phyloP scores from a whole-genome alignment of 345 rosid species.

The Hypericum perforatum region DNA sequence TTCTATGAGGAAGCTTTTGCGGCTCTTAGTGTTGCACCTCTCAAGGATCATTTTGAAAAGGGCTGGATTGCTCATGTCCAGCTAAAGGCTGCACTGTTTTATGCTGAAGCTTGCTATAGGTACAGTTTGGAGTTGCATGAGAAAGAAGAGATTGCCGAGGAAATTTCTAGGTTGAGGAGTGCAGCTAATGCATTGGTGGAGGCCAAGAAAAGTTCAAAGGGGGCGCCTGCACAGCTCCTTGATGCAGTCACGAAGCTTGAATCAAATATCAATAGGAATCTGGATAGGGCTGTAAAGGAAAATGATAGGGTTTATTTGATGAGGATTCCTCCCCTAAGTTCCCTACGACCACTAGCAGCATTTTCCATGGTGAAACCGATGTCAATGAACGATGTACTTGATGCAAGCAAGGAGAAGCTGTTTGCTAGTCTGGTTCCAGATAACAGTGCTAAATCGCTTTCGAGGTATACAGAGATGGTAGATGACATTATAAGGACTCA shows the following conservation, averaged over 20 bases:
- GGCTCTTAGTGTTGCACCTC: constrained; percentile 50
- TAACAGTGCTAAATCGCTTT: constrained; percentile 92
- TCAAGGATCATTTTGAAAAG: constrained; percentile 93
- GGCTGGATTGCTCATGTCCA: constrained; percentile 91
- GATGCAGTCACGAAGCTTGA: constrained; percentile 79
- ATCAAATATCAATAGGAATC: constrained; percentile 56
- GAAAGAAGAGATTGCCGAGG: constrained; percentile 93
- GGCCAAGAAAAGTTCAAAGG: constrained; percentile 72
- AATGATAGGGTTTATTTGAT: constrained; percentile 96
- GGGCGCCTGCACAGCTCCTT: constrained; percentile 75
- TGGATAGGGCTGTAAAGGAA: constrained; percentile 93
- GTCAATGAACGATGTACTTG: constrained; percentile 72
- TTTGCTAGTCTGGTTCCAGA: constrained; percentile 94
- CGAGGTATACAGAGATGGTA: constrained; percentile 97
- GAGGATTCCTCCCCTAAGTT: constrained; percentile 87
- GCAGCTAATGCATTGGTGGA: constrained; percentile 62
- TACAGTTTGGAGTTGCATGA: constrained; percentile 81
- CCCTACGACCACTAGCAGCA: constrained; percentile 66
- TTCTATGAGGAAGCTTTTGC: constrained; percentile 92
- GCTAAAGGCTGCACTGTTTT: constrained; percentile 75
- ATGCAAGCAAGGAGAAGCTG: constrained; percentile 97
- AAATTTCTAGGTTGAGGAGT: constrained; percentile 76
- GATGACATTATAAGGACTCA: constrained; percentile 86
- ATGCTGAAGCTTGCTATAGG: constrained; percentile 83
- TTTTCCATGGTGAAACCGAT: constrained; percentile 92